Percentiles rank a stretch among this genome's conserved stretches.
These are phyloP conservation scores for Penicillium bovifimosum DNA, from an alignment of 495 filamentous ascomycete genomes.

Conservation along the genomic window DNA sequence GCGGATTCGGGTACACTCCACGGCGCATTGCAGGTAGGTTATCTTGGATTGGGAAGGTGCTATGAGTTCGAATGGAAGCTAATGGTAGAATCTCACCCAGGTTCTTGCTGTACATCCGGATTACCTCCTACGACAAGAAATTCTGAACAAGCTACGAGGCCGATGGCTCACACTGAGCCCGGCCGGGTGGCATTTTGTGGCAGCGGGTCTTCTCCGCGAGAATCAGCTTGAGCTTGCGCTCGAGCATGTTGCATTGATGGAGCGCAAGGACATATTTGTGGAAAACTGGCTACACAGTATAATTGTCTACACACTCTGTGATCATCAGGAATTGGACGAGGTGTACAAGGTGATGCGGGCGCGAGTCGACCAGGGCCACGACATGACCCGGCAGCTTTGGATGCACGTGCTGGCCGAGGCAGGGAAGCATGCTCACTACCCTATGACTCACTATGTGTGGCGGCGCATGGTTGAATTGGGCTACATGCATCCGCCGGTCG, in stretches of 20 bases:
- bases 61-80: background rate
- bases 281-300: conserved; percentile 71
- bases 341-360: conserved; percentile 59
- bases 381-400: conserved; percentile 53
- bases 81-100: conserved; percentile 30
- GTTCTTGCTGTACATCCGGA: conserved; percentile 80
- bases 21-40: conserved; percentile 60
- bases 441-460: conserved; percentile 61
- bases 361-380: conserved; percentile 41
- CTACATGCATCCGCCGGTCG: conserved; percentile 60
- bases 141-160: conserved; percentile 59
- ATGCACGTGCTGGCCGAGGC: conserved; percentile 65
- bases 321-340: conserved; percentile 67
- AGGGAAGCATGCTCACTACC: conserved; percentile 46
- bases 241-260: conserved; percentile 63
- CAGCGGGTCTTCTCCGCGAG: conserved; percentile 70
- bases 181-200: conserved; percentile 61
- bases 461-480: conserved; percentile 47
- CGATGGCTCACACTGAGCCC: conserved; percentile 62
- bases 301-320: conserved; percentile 63
- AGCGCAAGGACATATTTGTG: conserved; percentile 48
- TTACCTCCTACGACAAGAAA: conserved; percentile 63
- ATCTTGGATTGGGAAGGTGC: background rate
- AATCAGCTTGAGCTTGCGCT: conserved; percentile 76
- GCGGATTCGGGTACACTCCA: conserved; percentile 64